A percentile compares a stretch with the other conserved stretches of the same genome.
phyloP scores from a whole-genome alignment of 2,329 filamentous ascomycete species.

The Neonectria punicea region DNA sequence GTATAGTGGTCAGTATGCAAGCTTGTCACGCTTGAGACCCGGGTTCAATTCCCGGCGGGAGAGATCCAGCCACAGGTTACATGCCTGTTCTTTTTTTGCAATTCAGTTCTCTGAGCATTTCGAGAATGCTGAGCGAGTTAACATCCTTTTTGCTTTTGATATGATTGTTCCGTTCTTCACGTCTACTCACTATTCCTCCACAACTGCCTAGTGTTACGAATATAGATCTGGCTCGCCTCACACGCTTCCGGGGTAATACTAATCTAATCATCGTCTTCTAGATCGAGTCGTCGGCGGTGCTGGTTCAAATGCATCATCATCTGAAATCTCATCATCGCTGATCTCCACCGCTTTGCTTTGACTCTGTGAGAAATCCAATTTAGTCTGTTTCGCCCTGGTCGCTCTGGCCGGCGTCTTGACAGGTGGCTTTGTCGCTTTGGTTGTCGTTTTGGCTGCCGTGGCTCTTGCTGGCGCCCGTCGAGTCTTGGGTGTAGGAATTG shows the following conservation, averaged over 20 bases:
- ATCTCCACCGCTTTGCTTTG: constrained; percentile 65
- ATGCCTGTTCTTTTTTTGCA: constrained; percentile 3
- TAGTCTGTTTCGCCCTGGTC: constrained; percentile 47
- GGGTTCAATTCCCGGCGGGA: constrained; percentile 19
- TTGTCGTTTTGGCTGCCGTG: constrained; percentile 18
- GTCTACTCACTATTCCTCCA: background rate
- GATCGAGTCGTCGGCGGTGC: constrained; percentile 52
- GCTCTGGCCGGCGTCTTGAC: constrained; percentile 21
- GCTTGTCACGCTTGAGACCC: constrained; percentile 21
- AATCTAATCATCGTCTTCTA: constrained; percentile 41
- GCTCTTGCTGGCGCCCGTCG: constrained; percentile 37
- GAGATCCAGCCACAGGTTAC: constrained; percentile 14
- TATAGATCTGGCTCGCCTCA: background rate
- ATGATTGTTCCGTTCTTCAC: background rate
- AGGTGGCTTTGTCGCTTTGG: constrained; percentile 24
- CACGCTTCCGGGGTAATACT: background rate
- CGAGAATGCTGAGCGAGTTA: background rate
- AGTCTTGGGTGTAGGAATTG: constrained; percentile 49
- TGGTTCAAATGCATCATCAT: constrained; percentile 70
- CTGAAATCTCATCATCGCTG: constrained; percentile 73
- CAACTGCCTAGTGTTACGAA: background rate
- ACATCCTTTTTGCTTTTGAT: background rate
- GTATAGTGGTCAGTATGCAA: constrained; percentile 26
- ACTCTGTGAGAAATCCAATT: constrained; percentile 50
- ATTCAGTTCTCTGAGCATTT: background rate